phyloP scores from a whole-genome alignment of 208 protist genomes.

The Acanthamoeba triangularis region DNA sequence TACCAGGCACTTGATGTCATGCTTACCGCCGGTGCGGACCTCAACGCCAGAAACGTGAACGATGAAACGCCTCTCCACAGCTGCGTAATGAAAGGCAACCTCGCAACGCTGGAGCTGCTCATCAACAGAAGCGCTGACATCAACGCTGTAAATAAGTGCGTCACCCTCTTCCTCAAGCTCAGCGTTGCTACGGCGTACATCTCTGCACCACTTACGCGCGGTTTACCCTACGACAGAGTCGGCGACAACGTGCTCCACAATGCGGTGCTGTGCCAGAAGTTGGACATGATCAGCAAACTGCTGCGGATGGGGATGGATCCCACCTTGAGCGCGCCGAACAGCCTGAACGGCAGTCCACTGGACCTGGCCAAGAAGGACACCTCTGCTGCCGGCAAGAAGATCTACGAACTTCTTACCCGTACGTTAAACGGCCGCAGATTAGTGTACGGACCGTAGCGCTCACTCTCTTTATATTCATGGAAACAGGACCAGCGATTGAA shows the following conservation, averaged over 20 bases:
- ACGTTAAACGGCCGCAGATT: not conserved
- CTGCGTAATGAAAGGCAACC: slow-evolving; percentile 41
- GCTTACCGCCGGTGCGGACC: slow-evolving; percentile 37
- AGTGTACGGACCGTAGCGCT: not conserved
- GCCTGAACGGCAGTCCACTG: not conserved
- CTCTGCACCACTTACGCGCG: not conserved
- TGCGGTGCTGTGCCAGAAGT: not conserved
- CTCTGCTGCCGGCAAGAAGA: not conserved
- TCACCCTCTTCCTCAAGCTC: not conserved
- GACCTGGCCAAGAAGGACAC: slow-evolving; percentile 44
- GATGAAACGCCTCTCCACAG: slow-evolving; percentile 56
- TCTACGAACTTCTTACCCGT: slow-evolving; percentile 33
- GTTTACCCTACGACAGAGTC: not conserved
- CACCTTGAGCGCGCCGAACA: not conserved
- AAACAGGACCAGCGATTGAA: slow-evolving; percentile 6
- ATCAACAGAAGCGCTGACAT: slow-evolving; percentile 53
- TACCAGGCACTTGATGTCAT: slow-evolving; percentile 7
- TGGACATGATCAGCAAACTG: slow-evolving; percentile 48
- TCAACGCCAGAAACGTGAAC: slow-evolving; percentile 48
- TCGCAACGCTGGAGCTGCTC: slow-evolving; percentile 23
- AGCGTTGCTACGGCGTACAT: no score
- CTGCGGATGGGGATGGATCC: slow-evolving; percentile 19
- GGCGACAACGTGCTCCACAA: slow-evolving; percentile 58
- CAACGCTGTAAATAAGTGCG: slow-evolving; percentile 51
- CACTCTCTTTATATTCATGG: not conserved